Evolutionary conservation across 2,329 filamentous ascomycete genomes (phyloP).

Genomic region (Talaromyces atroroseus): DNA sequence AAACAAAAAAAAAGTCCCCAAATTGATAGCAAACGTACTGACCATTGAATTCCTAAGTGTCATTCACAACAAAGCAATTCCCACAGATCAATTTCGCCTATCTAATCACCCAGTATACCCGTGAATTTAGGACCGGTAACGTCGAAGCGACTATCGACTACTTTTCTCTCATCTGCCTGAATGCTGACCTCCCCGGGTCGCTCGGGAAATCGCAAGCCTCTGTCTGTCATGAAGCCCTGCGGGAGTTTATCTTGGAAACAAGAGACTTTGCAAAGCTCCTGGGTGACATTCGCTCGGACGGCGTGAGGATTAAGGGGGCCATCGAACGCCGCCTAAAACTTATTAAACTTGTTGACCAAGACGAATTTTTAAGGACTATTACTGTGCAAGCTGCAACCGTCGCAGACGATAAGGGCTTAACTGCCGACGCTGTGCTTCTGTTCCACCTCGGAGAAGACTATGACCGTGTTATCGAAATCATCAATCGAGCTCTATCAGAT

Average conservation of each 20-base stretch:
- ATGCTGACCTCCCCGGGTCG: slow-evolving; percentile 71
- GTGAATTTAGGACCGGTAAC: slow-evolving; percentile 87
- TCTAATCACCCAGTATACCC: slow-evolving; percentile 91
- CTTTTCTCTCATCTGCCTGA: slow-evolving; percentile 83
- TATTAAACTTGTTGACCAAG: slow-evolving; percentile 72
- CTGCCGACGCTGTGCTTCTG: slow-evolving; percentile 86
- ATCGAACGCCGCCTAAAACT: slow-evolving; percentile 80
- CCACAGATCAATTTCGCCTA: slow-evolving; percentile 90
- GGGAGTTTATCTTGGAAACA: slow-evolving; percentile 93
- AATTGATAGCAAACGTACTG: slow-evolving; percentile 1
- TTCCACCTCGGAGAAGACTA: slow-evolving; percentile 95
- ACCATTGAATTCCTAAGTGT: slow-evolving; percentile 38
- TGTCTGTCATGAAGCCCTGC: slow-evolving; percentile 85
- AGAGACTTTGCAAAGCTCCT: slow-evolving; percentile 91
- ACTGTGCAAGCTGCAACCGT: slow-evolving; percentile 87
- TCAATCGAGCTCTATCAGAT: slow-evolving; percentile 86
- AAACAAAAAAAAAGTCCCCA: background rate
- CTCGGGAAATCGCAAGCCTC: slow-evolving; percentile 70
- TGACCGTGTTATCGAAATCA: slow-evolving; percentile 83
- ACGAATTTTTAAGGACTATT: slow-evolving; percentile 84
- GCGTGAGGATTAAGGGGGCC: slow-evolving; percentile 74
- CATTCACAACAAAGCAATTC: slow-evolving; percentile 49
- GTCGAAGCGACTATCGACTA: slow-evolving; percentile 91
- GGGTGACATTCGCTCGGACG: slow-evolving; percentile 83
- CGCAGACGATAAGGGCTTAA: slow-evolving; percentile 89